Base-by-base conservation (phyloP, 805 yeast genomes). In the Candida nanaspora region DNA sequence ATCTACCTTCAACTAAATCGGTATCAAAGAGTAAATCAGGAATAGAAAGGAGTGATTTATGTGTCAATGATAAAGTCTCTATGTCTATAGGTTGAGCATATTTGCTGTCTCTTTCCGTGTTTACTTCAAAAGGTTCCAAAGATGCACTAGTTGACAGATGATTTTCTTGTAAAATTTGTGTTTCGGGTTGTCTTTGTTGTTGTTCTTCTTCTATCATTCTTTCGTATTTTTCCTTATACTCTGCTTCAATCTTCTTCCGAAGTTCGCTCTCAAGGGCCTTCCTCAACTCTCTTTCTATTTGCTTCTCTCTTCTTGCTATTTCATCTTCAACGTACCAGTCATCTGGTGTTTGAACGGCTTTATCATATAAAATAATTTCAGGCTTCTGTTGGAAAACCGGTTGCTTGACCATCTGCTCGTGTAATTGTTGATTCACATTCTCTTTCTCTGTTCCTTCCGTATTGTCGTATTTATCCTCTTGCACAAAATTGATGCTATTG, bases 31-130 rank as follows among this genome's bases (percentile, higher is more conserved):
- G 35, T 10, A 32, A 20, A 2, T 22, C 22, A 18, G 43, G 39
- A 2, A 23, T 10, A 18, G 41, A 31, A 3, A 53, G 27, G 13
- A 41, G 33, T 3, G 46, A 27, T 19, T 25, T 19, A 3, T 30
- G 29, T 3, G 23, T 21, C 1, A 20, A 22, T 15, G 33, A 13
- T 13, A 4, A 13, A 2, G 35, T 32, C 13, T 40, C 40, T 14
- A n/a, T n/a, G 16, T 38, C 37, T 14, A 39, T 30, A 10, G 44
- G 39, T 2, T 31, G 29, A 15, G 51, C 56, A 14, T 61, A 44
- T 2, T 54, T 42, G 41, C 61, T 57, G 30, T 49, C 44, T 22
- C 50, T 59, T 27, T 61, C 54, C 6, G 49, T 47, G 26, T 62
- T 34, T 5, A 8, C 30, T 25, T 34, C 37, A 25, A 18, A 33